These are phyloP conservation scores for Aspergillus luchuensis DNA, from an alignment of 2,329 filamentous ascomycete genomes.

Conservation along the genomic window DNA sequence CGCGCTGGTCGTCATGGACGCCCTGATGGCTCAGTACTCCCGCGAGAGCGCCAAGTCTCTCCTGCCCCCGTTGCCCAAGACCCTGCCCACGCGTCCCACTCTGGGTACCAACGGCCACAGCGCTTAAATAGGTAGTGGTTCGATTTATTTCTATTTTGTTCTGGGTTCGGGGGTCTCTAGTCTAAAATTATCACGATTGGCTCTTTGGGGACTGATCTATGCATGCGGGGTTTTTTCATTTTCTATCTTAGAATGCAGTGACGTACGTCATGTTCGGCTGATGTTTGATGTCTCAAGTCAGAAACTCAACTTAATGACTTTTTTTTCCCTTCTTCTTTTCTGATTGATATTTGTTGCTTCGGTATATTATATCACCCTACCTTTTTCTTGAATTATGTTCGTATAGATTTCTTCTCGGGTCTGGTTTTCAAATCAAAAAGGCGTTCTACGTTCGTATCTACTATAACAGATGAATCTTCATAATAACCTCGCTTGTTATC, in stretches of 20 bases:
- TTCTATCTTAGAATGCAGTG: neutral
- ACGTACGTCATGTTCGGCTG: neutral
- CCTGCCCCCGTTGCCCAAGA: conserved; percentile 46
- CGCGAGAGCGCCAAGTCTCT: conserved; percentile 53
- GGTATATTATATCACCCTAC: neutral
- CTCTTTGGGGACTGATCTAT: neutral
- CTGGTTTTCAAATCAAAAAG: neutral
- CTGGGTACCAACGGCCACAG: conserved; percentile 10
- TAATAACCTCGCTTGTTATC: neutral
- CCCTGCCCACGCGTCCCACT: conserved; percentile 38
- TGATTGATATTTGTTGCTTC: neutral
- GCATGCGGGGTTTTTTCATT: neutral
- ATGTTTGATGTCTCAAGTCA: neutral
- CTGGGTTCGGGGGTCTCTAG: too few relatives aligned
- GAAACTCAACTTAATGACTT: neutral
- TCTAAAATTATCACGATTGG: too few relatives aligned
- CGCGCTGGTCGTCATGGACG: conserved; percentile 82
- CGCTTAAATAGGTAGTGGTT: neutral
- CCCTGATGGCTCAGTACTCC: conserved; percentile 77
- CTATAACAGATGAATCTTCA: neutral
- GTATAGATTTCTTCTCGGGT: neutral
- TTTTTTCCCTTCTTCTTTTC: too few relatives aligned
- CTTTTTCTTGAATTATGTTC: neutral
- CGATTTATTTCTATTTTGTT: neutral
- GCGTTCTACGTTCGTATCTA: neutral